phyloP scores from a whole-genome alignment of 2,329 filamentous ascomycete genomes.

The Aspergillus niger region DNA sequence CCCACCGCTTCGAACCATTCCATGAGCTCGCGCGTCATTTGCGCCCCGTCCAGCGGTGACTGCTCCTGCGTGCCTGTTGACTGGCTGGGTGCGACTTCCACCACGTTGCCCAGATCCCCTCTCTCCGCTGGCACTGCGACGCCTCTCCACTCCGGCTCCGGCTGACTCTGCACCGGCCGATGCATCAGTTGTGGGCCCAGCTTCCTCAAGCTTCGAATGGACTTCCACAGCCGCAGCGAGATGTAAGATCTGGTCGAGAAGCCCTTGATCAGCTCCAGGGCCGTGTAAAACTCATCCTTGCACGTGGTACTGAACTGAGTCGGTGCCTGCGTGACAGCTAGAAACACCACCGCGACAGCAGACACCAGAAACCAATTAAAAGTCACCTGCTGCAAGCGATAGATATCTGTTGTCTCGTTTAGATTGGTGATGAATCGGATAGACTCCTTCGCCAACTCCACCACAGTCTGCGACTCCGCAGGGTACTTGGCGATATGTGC shows the following conservation, averaged over 20 bases:
- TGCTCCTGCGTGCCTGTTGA: constrained; percentile 43
- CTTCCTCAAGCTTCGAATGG: constrained; percentile 61
- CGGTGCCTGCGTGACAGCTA: constrained; percentile 65
- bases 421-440: constrained; percentile 62
- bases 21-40: constrained; percentile 60
- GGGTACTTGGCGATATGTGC: constrained; percentile 77
- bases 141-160: constrained; percentile 7
- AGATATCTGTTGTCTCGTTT: constrained; percentile 63
- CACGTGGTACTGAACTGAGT: constrained; percentile 59
- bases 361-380: constrained; percentile 69
- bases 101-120: background rate
- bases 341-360: constrained; percentile 63
- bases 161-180: background rate
- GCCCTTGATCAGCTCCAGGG: constrained; percentile 63
- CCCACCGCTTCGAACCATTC: constrained; percentile 65
- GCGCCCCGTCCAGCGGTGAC: constrained; percentile 53
- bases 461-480: constrained; percentile 67
- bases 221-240: constrained; percentile 64
- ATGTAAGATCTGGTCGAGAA: constrained; percentile 62
- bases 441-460: constrained; percentile 65
- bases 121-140: background rate
- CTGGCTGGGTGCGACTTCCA: background rate
- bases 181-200: constrained; percentile 58
- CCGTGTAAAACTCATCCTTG: constrained; percentile 66
- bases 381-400: constrained; percentile 61